Evolutionary conservation across 176 grass and related monocot genomes (phyloP), one percentile per base, ranked within the genome.

Genomic region (Aegilops tauschii): DNA sequence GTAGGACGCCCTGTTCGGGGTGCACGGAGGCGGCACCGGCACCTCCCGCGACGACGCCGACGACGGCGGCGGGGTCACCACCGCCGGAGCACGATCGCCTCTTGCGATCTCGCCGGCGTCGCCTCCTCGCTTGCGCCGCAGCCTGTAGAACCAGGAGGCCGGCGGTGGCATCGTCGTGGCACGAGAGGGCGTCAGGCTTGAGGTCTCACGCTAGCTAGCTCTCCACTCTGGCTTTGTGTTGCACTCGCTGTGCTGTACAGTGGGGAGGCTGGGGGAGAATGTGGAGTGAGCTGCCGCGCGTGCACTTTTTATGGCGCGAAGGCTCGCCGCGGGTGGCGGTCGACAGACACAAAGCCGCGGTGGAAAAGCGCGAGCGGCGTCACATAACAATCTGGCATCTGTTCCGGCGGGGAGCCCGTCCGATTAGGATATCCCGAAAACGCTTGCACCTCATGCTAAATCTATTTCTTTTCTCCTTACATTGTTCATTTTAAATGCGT

Each of bases 81-180:
- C 7, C 34, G 67, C 1, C 34, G 65, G 75, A 47, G 32, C 56
- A 61, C 69, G 64, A 29, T 69, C 68, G n/a, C 34, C 42, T 68
- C 74, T 12, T 0, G 35, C 20, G 56, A 1, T 40, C 16, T 69
- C 71, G 17, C 1, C 12, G 14, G 31, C 25, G 3, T 35, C 74
- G 79, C 35, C 54, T 68, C 63, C n/a, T 18, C 23, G 56, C 73
- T 52, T 89, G 75, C 94, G 88, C 81, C 93, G 95, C 25, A 98
- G 92, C 90, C 76, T 91, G 86, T 91, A 74, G 89, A 98, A 85
- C 97, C 94, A 98, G 62, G 86, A 91, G 77, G 79, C 91, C 21
- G 88, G 91, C 84, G 65, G 62, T 18, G 83, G 83, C 83, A 94
- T 88, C 76, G 73, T 86, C 3, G 44, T 47, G 36, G 7, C 58